Evolutionary conservation across 495 filamentous ascomycete genomes (phyloP), one percentile per base, ranked within the genome.

Genomic region (Lasiosphaeria miniovina): DNA sequence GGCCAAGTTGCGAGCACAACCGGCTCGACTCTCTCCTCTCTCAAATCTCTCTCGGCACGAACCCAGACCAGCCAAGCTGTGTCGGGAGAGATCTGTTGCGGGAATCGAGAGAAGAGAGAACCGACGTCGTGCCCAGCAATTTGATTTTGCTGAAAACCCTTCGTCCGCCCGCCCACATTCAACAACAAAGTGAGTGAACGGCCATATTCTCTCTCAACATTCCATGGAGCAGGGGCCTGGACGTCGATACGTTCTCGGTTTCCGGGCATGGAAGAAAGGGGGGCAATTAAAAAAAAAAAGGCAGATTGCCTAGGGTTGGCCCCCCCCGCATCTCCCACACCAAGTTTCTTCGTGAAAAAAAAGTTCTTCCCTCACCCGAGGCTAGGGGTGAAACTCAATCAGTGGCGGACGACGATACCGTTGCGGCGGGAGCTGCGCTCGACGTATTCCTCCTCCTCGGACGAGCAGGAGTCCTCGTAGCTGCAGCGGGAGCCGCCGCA

Each of bases 401-500:
- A 79, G 55, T 70, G 63, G 64, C 87, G 83, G 59, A 93, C 84
- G 67, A 92, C 85, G 61, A 94, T 84, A 63, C 89, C 90, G 74
- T 93, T 85, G 68, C 90, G 85, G 67, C 90, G 82, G 59, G 85
- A 84, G 65, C 71, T 71, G 62, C 66, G 65, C 57, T 68, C 63
- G 61, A 82, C 85, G 71, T 86, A 83, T 62, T 87, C 84, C 57
- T 82, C 82, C 49, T 89, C 88, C 48, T 77, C 74, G 31, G 71
- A 77, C 66, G 76, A 86, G 71, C 82, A 86, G 3, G 81, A 84
- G 65, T 86, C 82, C 60, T 82, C 80, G 77, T 89, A 93, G 59
- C 89, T 88, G 73, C 92, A 96, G 69, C 91, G 86, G 60, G 83
- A 77, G 61, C 92, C 92, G 49, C 91, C 91, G 66, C 92, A 96